Evolutionary conservation across 371 early-diverging fungal species (phyloP).

Genomic region (Funneliformis caledonium): DNA sequence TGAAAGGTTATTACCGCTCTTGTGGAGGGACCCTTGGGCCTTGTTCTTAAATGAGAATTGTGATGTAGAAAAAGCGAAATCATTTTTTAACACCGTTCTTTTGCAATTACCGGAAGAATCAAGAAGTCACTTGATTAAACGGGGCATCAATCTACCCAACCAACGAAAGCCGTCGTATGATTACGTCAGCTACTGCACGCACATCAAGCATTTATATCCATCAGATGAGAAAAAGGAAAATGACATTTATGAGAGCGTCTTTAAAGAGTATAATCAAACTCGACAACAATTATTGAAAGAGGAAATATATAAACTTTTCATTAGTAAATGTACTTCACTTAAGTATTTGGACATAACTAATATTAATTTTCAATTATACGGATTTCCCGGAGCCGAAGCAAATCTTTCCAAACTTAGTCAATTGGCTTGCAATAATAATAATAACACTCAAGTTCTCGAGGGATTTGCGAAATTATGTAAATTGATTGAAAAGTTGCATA

Average conservation of each 20-base stretch:
- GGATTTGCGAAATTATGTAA: background rate
- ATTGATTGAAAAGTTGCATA: background rate
- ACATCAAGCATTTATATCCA: background rate
- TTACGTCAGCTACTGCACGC: background rate
- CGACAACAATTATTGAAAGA: background rate
- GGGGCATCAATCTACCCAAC: background rate
- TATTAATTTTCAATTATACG: background rate
- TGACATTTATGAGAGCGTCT: background rate
- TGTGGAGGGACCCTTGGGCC: conserved; percentile 10
- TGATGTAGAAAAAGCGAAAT: background rate
- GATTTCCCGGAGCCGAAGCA: background rate
- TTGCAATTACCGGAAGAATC: background rate
- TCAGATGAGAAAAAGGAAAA: background rate
- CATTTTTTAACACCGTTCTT: background rate
- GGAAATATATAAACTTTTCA: background rate
- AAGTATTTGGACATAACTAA: background rate
- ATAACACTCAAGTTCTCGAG: background rate
- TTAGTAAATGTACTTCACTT: background rate
- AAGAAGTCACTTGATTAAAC: background rate
- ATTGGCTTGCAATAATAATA: background rate
- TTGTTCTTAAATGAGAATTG: background rate
- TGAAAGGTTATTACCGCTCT: background rate
- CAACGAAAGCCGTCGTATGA: background rate
- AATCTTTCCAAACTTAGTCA: background rate
- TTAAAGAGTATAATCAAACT: background rate